phyloP scores from a whole-genome alignment of 1,284 basidiomycete genomes.

The Calocybe gambosa region DNA sequence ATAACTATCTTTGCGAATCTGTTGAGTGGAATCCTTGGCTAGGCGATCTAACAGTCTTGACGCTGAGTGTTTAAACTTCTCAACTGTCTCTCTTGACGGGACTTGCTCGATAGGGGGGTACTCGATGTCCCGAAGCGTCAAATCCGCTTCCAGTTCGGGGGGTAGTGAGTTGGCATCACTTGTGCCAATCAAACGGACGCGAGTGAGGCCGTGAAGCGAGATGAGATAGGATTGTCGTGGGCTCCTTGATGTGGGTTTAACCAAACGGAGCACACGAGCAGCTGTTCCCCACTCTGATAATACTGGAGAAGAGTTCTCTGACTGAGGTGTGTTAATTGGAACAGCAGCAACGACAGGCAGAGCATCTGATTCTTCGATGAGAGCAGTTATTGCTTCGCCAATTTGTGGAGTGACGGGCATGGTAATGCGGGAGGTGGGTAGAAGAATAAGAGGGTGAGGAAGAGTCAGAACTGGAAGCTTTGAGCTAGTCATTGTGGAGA shows the following conservation, averaged over 20 bases:
- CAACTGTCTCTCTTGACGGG: constrained; percentile 48
- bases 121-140: constrained; percentile 40
- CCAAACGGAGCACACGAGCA: constrained; percentile 58
- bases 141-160: constrained; percentile 24
- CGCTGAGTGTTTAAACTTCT: constrained; percentile 63
- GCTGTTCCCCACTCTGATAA: constrained; percentile 39
- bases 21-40: constrained; percentile 51
- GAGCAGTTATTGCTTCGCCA: constrained; percentile 52
- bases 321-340: constrained; percentile 35
- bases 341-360: constrained; percentile 62
- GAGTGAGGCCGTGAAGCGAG: constrained; percentile 58
- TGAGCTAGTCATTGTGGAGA: constrained; percentile 34
- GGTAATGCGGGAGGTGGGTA: constrained; percentile 60
- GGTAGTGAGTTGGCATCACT: constrained; percentile 24
- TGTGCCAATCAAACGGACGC: constrained; percentile 39
- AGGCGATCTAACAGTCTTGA: constrained; percentile 60
- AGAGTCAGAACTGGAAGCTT: constrained; percentile 57
- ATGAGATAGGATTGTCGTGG: constrained; percentile 51
- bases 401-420: constrained; percentile 50
- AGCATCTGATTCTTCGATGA: constrained; percentile 56
- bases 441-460: constrained; percentile 56
- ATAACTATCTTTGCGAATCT: constrained; percentile 54
- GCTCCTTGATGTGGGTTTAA: constrained; percentile 43
- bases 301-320: constrained; percentile 17
- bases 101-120: constrained; percentile 41